Conservation (phyloP, 2,329 filamentous ascomycete species). For the Pseudocercospora musae region DNA sequence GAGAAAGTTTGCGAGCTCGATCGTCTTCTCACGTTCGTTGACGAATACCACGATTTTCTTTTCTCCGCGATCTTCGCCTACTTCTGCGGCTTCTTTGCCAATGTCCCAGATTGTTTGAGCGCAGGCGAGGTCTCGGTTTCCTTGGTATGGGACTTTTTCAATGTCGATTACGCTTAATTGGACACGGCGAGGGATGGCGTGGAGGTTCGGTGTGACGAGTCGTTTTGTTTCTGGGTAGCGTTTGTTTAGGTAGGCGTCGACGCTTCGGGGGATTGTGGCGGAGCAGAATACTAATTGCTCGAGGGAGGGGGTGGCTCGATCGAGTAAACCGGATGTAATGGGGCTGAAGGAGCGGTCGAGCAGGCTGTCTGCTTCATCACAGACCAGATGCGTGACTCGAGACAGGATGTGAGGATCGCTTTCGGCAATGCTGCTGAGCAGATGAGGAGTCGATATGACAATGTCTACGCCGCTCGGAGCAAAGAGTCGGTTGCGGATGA, state of each 20-base stretch:
- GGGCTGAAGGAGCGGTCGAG: conserved; percentile 90
- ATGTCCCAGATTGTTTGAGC: conserved; percentile 94
- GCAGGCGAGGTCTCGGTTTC: conserved; percentile 89
- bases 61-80: conserved; percentile 56
- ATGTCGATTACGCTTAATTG: conserved; percentile 92
- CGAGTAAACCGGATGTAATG: conserved; percentile 76
- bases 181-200: conserved; percentile 90
- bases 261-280: conserved; percentile 85
- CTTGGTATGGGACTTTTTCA: conserved; percentile 85
- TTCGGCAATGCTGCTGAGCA: conserved; percentile 82
- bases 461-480: conserved; percentile 77
- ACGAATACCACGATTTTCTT: conserved; percentile 94
- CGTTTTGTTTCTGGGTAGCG: conserved; percentile 80
- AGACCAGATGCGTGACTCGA: conserved; percentile 81
- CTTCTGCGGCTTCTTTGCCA: conserved; percentile 66
- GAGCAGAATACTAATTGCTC: conserved; percentile 90
- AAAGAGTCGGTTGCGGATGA: conserved; percentile 84
- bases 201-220: conserved; percentile 90
- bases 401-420: conserved; percentile 88
- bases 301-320: conserved; percentile 74
- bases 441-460: conserved; percentile 81
- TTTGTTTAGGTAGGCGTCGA: conserved; percentile 79
- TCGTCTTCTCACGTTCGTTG: conserved; percentile 88
- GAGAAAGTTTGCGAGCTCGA: conserved; percentile 76
- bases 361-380: conserved; percentile 95